phyloP scores from a whole-genome alignment of 768 basidiomycete genomes.

The Tulasnella sp. region DNA sequence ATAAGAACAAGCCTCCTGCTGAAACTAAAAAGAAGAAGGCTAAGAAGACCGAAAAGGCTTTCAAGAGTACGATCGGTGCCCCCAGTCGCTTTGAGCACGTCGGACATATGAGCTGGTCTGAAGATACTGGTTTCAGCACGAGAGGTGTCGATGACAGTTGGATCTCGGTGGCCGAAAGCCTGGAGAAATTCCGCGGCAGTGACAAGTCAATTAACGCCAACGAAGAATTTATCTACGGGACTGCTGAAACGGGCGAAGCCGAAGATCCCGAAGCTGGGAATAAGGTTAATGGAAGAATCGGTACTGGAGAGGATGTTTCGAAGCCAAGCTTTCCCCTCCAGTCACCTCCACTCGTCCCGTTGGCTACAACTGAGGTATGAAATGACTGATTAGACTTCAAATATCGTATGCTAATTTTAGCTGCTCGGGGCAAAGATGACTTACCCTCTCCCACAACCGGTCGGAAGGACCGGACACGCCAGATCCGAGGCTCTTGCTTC shows the following conservation, averaged over 20 bases:
- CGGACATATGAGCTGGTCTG: constrained; percentile 92
- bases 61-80: constrained; percentile 88
- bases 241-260: constrained; percentile 51
- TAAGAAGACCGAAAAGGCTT: constrained; percentile 63
- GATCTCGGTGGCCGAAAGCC: constrained; percentile 62
- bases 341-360: not conserved
- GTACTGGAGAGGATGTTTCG: constrained; percentile 28
- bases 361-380: not conserved
- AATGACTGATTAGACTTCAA: too few species aligned
- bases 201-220: constrained; percentile 67
- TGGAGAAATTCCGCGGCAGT: constrained; percentile 63
- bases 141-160: constrained; percentile 87
- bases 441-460: constrained; percentile 31
- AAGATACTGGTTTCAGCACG: constrained; percentile 79
- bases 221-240: constrained; percentile 85
- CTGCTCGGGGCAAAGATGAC: constrained; percentile 27
- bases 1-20: not conserved
- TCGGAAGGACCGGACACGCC: constrained; percentile 14
- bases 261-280: constrained; percentile 30
- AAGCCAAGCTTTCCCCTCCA: not conserved
- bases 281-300: constrained; percentile 24
- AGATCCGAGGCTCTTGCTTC: constrained; percentile 4
- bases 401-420: not conserved
- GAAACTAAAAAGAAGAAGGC: constrained; percentile 44
- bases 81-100: constrained; percentile 81